Percentiles rank a stretch among this genome's conserved stretches.
phyloP scores from a whole-genome alignment of 202 grass and related monocot genomes.

The Dendrocalamus latiflorus region DNA sequence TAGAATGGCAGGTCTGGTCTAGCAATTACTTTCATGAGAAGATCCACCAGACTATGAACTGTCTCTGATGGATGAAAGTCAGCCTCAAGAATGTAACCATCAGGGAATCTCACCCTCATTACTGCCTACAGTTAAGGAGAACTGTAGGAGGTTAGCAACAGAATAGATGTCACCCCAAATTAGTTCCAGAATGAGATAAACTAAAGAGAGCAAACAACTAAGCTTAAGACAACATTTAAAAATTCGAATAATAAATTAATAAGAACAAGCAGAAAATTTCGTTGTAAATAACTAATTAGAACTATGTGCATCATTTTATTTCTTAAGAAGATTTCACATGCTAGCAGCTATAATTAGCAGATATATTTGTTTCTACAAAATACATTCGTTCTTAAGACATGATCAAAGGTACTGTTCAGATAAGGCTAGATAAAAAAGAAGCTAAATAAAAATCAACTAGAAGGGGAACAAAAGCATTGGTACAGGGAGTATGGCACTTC shows the following conservation, averaged over 20 bases:
- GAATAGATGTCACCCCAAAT: neutral
- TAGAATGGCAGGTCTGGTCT: slow-evolving; percentile 89
- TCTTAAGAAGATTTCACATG: neutral
- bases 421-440: slow-evolving; percentile 1
- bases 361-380: neutral
- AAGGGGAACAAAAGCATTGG: neutral
- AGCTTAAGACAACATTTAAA: neutral
- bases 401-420: neutral
- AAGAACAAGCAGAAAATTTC: neutral
- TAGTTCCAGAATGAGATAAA: neutral
- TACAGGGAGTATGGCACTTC: neutral
- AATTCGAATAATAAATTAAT: neutral
- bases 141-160: neutral
- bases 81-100: slow-evolving; percentile 88
- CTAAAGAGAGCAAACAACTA: neutral
- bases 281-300: neutral
- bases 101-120: slow-evolving; percentile 79
- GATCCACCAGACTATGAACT: slow-evolving; percentile 71
- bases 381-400: neutral
- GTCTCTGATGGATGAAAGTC: slow-evolving; percentile 73
- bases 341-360: neutral
- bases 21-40: slow-evolving; percentile 85
- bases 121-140: slow-evolving; percentile 51
- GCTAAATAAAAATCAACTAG: neutral
- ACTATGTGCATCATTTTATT: neutral